Conservation (phyloP, 495 filamentous ascomycete species). For the Rusavskia elegans region DNA sequence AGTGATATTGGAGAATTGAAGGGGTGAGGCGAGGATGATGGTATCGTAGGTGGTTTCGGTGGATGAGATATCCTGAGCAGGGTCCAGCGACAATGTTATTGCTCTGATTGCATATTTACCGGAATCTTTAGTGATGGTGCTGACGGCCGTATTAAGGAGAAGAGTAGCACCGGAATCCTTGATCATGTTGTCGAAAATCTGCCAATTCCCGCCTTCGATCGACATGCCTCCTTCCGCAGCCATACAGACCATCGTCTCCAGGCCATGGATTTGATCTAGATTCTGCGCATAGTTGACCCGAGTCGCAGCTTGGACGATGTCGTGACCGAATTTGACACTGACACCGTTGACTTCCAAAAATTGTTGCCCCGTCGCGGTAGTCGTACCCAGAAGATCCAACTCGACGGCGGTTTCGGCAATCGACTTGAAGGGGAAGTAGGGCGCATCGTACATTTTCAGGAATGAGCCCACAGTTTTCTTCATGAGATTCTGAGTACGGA, state of each 20-base stretch:
- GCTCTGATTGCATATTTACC: constrained; percentile 33
- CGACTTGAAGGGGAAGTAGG: constrained; percentile 68
- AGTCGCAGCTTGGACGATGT: constrained; percentile 85
- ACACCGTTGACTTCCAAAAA: constrained; percentile 56
- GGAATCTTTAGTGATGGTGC: constrained; percentile 33
- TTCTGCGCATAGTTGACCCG: constrained; percentile 95
- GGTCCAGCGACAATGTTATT: constrained; percentile 4
- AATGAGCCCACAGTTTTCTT: constrained; percentile 57
- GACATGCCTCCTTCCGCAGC: constrained; percentile 70
- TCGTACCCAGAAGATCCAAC: constrained; percentile 47
- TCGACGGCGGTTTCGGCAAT: constrained; percentile 49
- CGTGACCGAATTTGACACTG: constrained; percentile 46
- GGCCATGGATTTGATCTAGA: constrained; percentile 63
- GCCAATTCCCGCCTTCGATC: constrained; percentile 84
- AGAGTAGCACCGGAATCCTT: constrained; percentile 42
- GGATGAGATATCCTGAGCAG: background rate
- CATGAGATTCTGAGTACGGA: constrained; percentile 58
- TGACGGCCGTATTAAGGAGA: constrained; percentile 55
- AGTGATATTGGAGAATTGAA: constrained; percentile 58
- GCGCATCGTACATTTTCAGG: constrained; percentile 62
- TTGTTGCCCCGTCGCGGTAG: constrained; percentile 52
- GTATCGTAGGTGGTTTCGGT: constrained; percentile 42
- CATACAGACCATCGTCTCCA: constrained; percentile 91
- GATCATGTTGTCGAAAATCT: constrained; percentile 76
- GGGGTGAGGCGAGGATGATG: constrained; percentile 62